These are phyloP conservation scores for Salix suchowensis DNA, from an alignment of 345 rosid species.

Conservation along the genomic window DNA sequence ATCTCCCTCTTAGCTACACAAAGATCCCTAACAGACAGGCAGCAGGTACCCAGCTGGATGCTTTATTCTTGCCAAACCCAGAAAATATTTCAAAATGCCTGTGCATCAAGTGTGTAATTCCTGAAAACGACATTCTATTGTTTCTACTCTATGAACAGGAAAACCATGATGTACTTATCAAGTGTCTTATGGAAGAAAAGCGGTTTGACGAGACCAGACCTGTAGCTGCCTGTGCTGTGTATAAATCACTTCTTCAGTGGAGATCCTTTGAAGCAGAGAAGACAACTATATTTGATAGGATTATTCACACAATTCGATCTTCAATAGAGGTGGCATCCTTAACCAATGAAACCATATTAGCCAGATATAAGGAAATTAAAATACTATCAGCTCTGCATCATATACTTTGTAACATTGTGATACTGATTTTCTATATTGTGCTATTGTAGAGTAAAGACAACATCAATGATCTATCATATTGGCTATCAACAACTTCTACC, in stretches of 20 bases:
- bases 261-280: conserved; percentile 64
- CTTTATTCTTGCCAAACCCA: conserved; percentile 4
- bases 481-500: conserved; percentile 63
- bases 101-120: background rate
- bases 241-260: conserved; percentile 58
- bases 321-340: conserved; percentile 42
- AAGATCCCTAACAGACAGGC: conserved; percentile 51
- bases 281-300: conserved; percentile 53
- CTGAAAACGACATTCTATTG: background rate
- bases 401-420: background rate
- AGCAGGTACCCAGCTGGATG: conserved; percentile 35
- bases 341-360: background rate
- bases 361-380: background rate
- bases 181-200: conserved; percentile 44
- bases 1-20: conserved; percentile 40
- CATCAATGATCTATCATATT: conserved; percentile 47
- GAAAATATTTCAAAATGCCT: background rate
- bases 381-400: background rate
- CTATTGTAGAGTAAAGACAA: conserved; percentile 40
- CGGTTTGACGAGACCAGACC: conserved; percentile 46
- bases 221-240: conserved; percentile 51
- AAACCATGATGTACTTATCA: conserved; percentile 50
- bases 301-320: conserved; percentile 45
- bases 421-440: conserved; percentile 2
- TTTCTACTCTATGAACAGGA: conserved; percentile 35